Evolutionary conservation across 129 eudicot genomes (phyloP).

Genomic region (Scalesia atractyloides): DNA sequence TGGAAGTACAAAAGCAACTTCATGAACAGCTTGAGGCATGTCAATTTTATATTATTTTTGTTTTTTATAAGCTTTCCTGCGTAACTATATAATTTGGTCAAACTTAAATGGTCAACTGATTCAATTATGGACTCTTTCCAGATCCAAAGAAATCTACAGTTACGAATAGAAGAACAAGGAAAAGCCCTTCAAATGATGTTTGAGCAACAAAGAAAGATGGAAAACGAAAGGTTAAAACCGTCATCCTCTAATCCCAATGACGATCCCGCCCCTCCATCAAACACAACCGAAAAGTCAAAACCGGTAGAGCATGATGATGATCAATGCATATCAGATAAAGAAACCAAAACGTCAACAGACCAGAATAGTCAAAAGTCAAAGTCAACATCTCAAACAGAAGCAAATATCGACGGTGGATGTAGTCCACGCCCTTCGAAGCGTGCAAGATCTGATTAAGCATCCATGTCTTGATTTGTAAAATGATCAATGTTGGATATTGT

Average conservation of each 20-base stretch:
- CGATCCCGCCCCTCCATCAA: constrained; percentile 18
- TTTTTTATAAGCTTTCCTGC: not conserved
- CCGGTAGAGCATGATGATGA: constrained; percentile 27
- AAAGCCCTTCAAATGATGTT: constrained; percentile 77
- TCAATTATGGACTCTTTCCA: constrained; percentile 12
- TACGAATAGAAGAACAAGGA: constrained; percentile 91
- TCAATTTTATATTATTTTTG: not conserved
- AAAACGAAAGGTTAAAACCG: constrained; percentile 48
- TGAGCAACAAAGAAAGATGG: constrained; percentile 77
- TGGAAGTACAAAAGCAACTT: constrained; percentile 95
- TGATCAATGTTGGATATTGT: constrained; percentile 24
- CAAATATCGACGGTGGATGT: constrained; percentile 21
- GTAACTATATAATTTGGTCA: not conserved
- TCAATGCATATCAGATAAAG: constrained; percentile 24
- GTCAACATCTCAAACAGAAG: constrained; percentile 30
- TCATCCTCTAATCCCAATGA: constrained; percentile 47
- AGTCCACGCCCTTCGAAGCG: constrained; percentile 58
- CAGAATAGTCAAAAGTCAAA: constrained; percentile 25
- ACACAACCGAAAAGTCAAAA: constrained; percentile 29
- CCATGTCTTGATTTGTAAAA: constrained; percentile 27
- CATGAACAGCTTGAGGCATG: constrained; percentile 94
- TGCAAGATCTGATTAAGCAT: constrained; percentile 46
- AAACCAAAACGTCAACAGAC: constrained; percentile 17
- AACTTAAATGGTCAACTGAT: constrained; percentile 1
- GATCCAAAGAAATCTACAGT: constrained; percentile 80